Evolutionary conservation across 2,329 filamentous ascomycete species (phyloP).

Genomic region (Sordariomycetes sp.): DNA sequence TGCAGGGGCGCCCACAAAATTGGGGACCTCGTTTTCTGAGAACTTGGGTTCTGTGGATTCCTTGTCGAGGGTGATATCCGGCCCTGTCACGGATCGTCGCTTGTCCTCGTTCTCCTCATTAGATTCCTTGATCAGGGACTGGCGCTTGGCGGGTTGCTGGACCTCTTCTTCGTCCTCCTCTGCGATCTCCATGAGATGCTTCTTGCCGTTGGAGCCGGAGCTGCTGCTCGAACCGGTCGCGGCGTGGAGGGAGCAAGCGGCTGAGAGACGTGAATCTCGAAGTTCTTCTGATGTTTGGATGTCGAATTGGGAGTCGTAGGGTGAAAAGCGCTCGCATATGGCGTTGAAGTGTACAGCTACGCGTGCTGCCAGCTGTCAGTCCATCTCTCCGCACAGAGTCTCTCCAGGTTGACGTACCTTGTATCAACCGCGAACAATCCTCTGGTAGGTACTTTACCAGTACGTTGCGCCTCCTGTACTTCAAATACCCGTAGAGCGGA

Average conservation of each 20-base stretch:
- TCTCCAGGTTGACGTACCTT: slow-evolving; percentile 67
- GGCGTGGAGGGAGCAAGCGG: slow-evolving; percentile 82
- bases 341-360: slow-evolving; percentile 65
- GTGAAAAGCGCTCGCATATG: slow-evolving; percentile 64
- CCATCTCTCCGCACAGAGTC: too few relatives aligned
- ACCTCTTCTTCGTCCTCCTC: slow-evolving; percentile 79
- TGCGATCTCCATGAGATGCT: slow-evolving; percentile 82
- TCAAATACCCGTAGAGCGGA: slow-evolving; percentile 84
- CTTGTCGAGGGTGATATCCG: slow-evolving; percentile 37
- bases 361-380: slow-evolving; percentile 67
- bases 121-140: slow-evolving; percentile 43
- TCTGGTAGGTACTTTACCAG: slow-evolving; percentile 90
- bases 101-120: slow-evolving; percentile 15
- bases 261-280: slow-evolving; percentile 78
- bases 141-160: slow-evolving; percentile 45
- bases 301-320: slow-evolving; percentile 77
- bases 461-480: slow-evolving; percentile 83
- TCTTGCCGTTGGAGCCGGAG: slow-evolving; percentile 68
- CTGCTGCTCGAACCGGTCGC: slow-evolving; percentile 80
- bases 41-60: slow-evolving; percentile 44
- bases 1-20: slow-evolving; percentile 35
- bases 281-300: slow-evolving; percentile 69
- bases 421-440: slow-evolving; percentile 78
- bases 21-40: slow-evolving; percentile 36
- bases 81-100: slow-evolving; percentile 8